Base-by-base conservation (phyloP, 2,329 filamentous ascomycete genomes). In the Proliferodiscus dingleyae region DNA sequence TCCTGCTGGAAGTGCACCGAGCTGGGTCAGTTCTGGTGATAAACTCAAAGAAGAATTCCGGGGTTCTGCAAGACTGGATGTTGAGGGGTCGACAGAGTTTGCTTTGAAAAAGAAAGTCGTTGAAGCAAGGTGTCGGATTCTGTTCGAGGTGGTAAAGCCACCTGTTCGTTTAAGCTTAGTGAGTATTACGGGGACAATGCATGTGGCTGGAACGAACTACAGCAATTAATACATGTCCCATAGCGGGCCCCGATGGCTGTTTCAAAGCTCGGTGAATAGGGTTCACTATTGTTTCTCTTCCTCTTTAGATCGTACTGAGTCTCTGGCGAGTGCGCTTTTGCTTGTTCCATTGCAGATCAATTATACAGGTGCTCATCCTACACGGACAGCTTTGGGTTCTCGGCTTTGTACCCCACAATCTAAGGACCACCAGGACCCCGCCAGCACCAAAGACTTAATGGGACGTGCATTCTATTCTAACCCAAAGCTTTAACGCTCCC, bases 1-100 rank as follows among this genome's bases (percentile, higher is more conserved):
- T 57, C 58, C 57, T 55, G 55, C 54, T 59, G 51, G 52, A 49
- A 51, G 42, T 43, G 45, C 50, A 55, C 58, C 54, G 53, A 50
- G 52, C 54, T 43, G 41, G n/a, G 44, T 53, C 38, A 34, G 43
- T 45, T 28, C 41, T 24, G 41, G 24, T 23, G 39, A 44, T 28
- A 26, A 40, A 45, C 43, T 47, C 34, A 42, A 40, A 30, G 15
- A 18, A 18, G 30, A 28, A 34, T 41, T 22, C 21, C 38, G 40
- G 39, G 29, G 30, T 29, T 47, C 44, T 46, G 43, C 36, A 41
- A 43, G 43, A 45, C 29, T 15, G 33, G 33, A 33, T 16, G 37
- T 41, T 28, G 39, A 34, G 30, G 36, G 29, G 37, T 44, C 18
- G 44, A 44, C 18, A 42, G 40, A 44, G 15, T 30, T 36, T 41